phyloP scores from a whole-genome alignment of 2,329 filamentous ascomycete species.

The Exutisphaerella laricina region DNA sequence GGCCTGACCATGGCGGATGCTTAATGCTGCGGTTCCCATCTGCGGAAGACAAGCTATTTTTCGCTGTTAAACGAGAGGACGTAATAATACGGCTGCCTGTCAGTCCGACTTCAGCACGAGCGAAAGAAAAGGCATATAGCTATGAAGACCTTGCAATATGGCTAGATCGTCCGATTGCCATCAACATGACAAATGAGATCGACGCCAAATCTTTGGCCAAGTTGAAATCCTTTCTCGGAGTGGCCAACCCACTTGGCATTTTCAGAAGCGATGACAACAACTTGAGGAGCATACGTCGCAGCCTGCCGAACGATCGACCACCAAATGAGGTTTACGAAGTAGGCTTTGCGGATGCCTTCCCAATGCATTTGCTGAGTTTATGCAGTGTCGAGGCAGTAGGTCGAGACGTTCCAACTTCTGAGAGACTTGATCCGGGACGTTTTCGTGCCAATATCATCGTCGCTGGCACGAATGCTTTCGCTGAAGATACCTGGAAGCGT shows the following conservation, averaged over 20 bases:
- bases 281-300: constrained; percentile 55
- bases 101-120: constrained; percentile 53
- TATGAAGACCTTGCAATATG: constrained; percentile 61
- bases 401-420: constrained; percentile 49
- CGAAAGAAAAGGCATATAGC: constrained; percentile 54
- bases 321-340: constrained; percentile 60
- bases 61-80: constrained; percentile 35
- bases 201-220: constrained; percentile 54
- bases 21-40: constrained; percentile 62
- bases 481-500: constrained; percentile 65
- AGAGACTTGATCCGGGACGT: constrained; percentile 54
- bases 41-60: constrained; percentile 26
- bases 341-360: constrained; percentile 67
- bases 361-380: constrained; percentile 62
- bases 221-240: constrained; percentile 60
- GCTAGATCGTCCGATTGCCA: constrained; percentile 50
- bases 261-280: constrained; percentile 58
- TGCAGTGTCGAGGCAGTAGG: constrained; percentile 59
- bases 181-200: constrained; percentile 43
- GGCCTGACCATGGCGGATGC: constrained; percentile 53
- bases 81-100: constrained; percentile 63
- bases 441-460: constrained; percentile 71
- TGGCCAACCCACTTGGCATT: constrained; percentile 59
- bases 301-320: constrained; percentile 53
- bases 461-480: constrained; percentile 57